Base-by-base conservation (phyloP, 2,329 filamentous ascomycete species). In the Penicillium corylophilum region DNA sequence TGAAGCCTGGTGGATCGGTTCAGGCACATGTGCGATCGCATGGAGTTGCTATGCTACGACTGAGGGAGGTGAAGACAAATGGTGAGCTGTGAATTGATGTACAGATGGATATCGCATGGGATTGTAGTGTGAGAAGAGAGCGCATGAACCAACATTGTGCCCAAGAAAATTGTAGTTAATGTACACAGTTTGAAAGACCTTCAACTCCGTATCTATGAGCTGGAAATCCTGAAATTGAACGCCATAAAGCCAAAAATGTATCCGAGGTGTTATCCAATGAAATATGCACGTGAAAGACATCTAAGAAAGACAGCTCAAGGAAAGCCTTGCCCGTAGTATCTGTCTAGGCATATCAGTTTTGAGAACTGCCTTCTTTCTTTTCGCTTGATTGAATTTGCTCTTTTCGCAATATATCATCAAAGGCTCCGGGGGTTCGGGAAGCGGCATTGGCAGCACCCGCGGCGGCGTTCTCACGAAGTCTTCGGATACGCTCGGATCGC, bases 1-100 rank as follows among this genome's bases (percentile, higher is more conserved):
- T 81, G 44, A 59, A 61, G 54, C 71, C 77, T 1, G 65, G 66
- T 39, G 77, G 77, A 0, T 75, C 69, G 0, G 65, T 79, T 22
- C 67, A 61, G 15, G 77, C 77, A 1, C 65, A 69, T 46, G 74
- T 83, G 5, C 66, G 71, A 9, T 67, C 75, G 26, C 79, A 82
- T 67, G 77, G 76, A 0, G 75, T 77, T n/a, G 74, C 71, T n/a
- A 68, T 81, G 65, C 79, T 76, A 60, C 71, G 79, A 52, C 60
- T 82, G 56, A 69, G 77, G 45, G 62, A 65, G 18, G 50, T 10
- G 2, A 4, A 38, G 35, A 20, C 35, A 4, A 20, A 20, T 13
- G 2, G 6, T 22, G 35, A 38, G 63, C 60, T 79, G 58, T 78
- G 49, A 52, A 18, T 20, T 20, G 12, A 45, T 10, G 35, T 38